Conservation (phyloP, 805 yeast species). For the Hanseniaspora nectarophila region DNA sequence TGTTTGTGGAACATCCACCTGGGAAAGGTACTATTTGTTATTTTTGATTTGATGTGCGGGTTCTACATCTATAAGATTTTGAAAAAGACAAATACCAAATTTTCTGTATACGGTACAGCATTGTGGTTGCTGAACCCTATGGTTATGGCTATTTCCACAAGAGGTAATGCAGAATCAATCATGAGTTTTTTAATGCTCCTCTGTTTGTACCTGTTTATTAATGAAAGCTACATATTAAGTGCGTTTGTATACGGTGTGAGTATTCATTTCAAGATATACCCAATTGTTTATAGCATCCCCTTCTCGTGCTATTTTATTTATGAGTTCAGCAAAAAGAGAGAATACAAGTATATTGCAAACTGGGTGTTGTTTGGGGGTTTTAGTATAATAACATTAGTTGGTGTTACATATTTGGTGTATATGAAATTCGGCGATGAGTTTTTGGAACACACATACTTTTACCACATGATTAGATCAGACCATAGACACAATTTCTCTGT, state of each 20-base stretch:
- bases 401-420: slow-evolving; percentile 52
- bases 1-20: slow-evolving; percentile 47
- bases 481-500: slow-evolving; percentile 92
- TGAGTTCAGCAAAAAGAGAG: slow-evolving; percentile 18
- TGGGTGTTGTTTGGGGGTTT: slow-evolving; percentile 35
- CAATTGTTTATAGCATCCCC: slow-evolving; percentile 69
- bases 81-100: background rate
- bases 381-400: slow-evolving; percentile 34
- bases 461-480: slow-evolving; percentile 73
- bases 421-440: slow-evolving; percentile 60
- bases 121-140: slow-evolving; percentile 90
- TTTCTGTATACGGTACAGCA: slow-evolving; percentile 31
- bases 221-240: slow-evolving; percentile 25
- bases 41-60: slow-evolving; percentile 77
- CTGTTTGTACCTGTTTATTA: slow-evolving; percentile 38
- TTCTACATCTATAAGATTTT: slow-evolving; percentile 31
- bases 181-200: slow-evolving; percentile 64
- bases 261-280: slow-evolving; percentile 85
- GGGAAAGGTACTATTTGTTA: slow-evolving; percentile 69
- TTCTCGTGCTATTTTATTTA: slow-evolving; percentile 37
- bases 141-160: slow-evolving; percentile 82
- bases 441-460: slow-evolving; percentile 63
- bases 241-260: slow-evolving; percentile 59
- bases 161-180: slow-evolving; percentile 89
- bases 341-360: slow-evolving; percentile 31